Evolutionary conservation across 768 basidiomycete species (phyloP), one percentile per base, ranked within the genome.

Genomic region (Phaffia australis): DNA sequence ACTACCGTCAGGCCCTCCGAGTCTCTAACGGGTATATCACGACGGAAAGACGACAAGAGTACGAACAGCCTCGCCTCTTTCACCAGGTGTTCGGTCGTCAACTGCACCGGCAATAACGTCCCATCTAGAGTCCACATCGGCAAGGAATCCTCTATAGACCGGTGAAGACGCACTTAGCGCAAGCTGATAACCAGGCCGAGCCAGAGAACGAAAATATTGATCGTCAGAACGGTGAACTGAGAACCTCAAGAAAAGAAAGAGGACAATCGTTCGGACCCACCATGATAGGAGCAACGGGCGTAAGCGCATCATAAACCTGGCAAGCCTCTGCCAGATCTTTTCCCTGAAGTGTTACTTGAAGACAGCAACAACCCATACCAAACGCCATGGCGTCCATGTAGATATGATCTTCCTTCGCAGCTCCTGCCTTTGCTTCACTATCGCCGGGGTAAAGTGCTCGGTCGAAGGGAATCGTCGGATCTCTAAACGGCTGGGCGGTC

Each of bases 301-400:
- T 85, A 60, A 99, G 80, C n/a, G 88, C 89, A 75, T 99, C 95
- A 75, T 99, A 99, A 78, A 97, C 84, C 63, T 88, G 81, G 73
- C 90, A 81, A 15, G 95, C 92, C 75, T 99, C 92, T 42, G 83
- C 81, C 30, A 99, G 85, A 78, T 90, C 91, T 77, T 90, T 95
- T 2, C 92, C 87, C 77, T 99, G 95, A 79, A 98, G 97, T 18
- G 95, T 99, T 69, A 98, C 81, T 73, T 99, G 95, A 60, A 99
- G 80, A 76, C 95, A 98, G 73, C 90, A 94, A 71, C 94, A 98
- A 7, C 95, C 95, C 95, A 98, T 99, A 56, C 95, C 95, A 76
- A 99, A 99, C 32, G 93, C 94, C 95, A 98, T 98, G 11, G 95
- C 93, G 76, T 99, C 95, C 80, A 98, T 83, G 75, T 98, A 98